phyloP scores from a whole-genome alignment of 1,284 basidiomycete species.

The Ceratobasidium sp. region DNA sequence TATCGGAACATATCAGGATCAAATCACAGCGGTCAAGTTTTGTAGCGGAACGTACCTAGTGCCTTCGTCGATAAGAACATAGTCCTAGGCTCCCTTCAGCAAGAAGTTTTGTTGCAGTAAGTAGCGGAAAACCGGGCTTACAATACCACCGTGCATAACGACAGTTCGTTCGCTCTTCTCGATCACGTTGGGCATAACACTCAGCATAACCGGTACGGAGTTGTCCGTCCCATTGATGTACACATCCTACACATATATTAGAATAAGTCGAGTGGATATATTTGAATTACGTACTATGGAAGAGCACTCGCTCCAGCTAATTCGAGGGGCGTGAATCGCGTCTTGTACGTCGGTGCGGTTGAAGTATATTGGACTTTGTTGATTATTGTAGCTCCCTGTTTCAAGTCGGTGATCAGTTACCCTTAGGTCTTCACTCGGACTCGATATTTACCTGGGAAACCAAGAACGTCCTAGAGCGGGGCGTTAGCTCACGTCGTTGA shows the following conservation, averaged over 20 bases:
- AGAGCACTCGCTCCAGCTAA: conserved; percentile 73
- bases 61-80: conserved; percentile 76
- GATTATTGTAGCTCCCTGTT: conserved; percentile 54
- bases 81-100: conserved; percentile 61
- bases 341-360: conserved; percentile 73
- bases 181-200: conserved; percentile 75
- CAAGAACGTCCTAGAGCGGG: conserved; percentile 78
- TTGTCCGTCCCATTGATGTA: conserved; percentile 57
- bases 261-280: conserved; percentile 44
- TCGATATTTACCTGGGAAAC: conserved; percentile 67
- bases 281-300: conserved; percentile 64
- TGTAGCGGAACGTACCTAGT: conserved; percentile 49
- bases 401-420: conserved; percentile 46
- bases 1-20: conserved; percentile 68
- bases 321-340: conserved; percentile 76
- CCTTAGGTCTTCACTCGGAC: conserved; percentile 57
- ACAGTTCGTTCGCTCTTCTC: conserved; percentile 76
- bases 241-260: conserved; percentile 13
- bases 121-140: conserved; percentile 49
- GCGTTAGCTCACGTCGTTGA: neutral
- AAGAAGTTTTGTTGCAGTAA: too few relatives aligned
- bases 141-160: conserved; percentile 74
- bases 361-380: conserved; percentile 66
- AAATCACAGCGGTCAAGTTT: neutral
- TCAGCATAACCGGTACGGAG: conserved; percentile 69